Evolutionary conservation across 1,284 basidiomycete genomes (phyloP), one percentile per base, ranked within the genome.

Genomic region (Ustilago tritici): DNA sequence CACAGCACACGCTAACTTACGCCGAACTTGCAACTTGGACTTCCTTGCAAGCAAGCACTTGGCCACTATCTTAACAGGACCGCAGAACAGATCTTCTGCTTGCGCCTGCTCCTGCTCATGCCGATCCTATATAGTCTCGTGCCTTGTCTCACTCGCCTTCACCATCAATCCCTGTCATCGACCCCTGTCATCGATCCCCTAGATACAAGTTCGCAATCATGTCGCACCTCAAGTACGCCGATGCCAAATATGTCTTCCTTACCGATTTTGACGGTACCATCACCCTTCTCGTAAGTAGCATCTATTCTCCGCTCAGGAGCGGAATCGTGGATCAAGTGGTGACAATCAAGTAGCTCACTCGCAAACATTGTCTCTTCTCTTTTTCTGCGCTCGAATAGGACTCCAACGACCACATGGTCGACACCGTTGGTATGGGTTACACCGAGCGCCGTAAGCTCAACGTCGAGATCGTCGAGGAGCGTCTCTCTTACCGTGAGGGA

Each of bases 331-430:
- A 7, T 11, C n/a, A 8, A 19, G 43, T 38, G 28, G 50, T 28
- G 14, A 11, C 6, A 41, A 34, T 14, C 32, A 5, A 41, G 17
- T 28, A 14, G 12, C 50, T 66, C 32, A 43, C 41, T 43, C 38
- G 6, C 31, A 35, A 15, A 14, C 31, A 17, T 36, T 34, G 17
- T 58, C 15, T 56, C 36, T 34, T 40, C 31, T 40, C 23, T 11
- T 36, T 35, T 43, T 28, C n/a, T 31, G 49, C 49, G 40, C 61
- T 12, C 5, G 5, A 47, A n/a, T 47, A 75, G 64, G 84, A 85
- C 75, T 84, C 83, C 41, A 85, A 85, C 63, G 84, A 85, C 76
- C 82, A 85, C 80, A 85, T 85, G 84, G 83, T 85, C 67, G 84
- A 85, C 75, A 83, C 79, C 15, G 75, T 79, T 62, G 84, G 84